Base-by-base conservation (phyloP, 768 basidiomycete species). In the Gautieria morchelliformis region DNA sequence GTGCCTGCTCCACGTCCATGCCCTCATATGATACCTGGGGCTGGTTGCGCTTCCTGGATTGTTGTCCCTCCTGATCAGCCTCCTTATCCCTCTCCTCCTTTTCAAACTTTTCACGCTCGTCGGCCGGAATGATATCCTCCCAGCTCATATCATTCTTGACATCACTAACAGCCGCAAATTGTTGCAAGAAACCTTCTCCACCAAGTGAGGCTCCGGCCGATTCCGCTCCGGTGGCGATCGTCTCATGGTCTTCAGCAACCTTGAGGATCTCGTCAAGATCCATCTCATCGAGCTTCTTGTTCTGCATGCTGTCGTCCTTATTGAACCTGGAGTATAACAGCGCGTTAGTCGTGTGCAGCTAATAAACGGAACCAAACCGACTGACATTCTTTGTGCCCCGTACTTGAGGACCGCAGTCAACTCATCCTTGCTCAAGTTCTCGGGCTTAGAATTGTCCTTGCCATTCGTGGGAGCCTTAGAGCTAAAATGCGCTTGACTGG, bases 101-200 rank as follows among this genome's bases (percentile, higher is more conserved):
- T 59, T 92, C 92, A 45, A 86, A 82, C 67, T 82, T 84, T 69
- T 86, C 83, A 6, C 96, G 85, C 65, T 93, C 93, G 22, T 94
- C 93, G 9, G 88, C 69, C 17, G 96, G 96, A 64, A 99, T 98
- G 70, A 99, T 98, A 60, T 98, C 96, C 67, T 99, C 96, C 96
- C 96, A 99, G 65, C 71, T 92, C 83, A 95, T 93, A 72, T 98
- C 95, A 67, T 93, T 92, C 79, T 97, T 98, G 67, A 99, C 85
- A 69, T 99, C 96, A 70, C 93, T 96, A 63, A 98, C 91, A 51
- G 85, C 86, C 20, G 95, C 94, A 68, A 98, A 95, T 62, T 90
- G 87, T 24, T 93, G 85, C 53, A 99, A 79, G 82, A 99, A 99
- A 58, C 87, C 84, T 74, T 97, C 93, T 50, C 96, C 96, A 70